phyloP scores from a whole-genome alignment of 257 asterid species.

The Lavandula angustifolia region DNA sequence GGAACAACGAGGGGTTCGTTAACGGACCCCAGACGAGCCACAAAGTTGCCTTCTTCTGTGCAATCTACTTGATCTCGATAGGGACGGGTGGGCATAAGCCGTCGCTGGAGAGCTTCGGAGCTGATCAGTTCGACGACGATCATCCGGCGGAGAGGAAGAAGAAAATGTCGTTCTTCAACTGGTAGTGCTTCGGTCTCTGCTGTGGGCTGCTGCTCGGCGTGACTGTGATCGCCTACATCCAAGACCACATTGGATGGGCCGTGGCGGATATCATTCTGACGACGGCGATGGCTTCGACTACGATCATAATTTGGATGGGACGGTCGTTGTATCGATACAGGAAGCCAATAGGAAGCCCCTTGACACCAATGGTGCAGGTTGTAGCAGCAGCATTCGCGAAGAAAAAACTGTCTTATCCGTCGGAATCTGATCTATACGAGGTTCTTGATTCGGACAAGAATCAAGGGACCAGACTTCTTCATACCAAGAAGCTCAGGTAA shows the following conservation, averaged over 20 bases:
- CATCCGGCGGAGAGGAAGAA: constrained; percentile 60
- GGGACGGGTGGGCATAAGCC: constrained; percentile 97
- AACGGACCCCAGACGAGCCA: constrained; percentile 48
- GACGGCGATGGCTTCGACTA: constrained; percentile 49
- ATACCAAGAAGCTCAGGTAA: constrained; percentile 66
- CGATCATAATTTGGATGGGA: constrained; percentile 51
- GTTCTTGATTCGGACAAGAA: constrained; percentile 44
- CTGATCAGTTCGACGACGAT: constrained; percentile 89
- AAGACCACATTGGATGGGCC: constrained; percentile 75
- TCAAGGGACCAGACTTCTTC: constrained; percentile 49
- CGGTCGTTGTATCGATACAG: constrained; percentile 66
- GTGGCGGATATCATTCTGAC: constrained; percentile 68
- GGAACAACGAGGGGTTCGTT: constrained; percentile 37
- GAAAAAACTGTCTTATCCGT: constrained; percentile 52
- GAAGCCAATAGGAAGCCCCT: constrained; percentile 64
- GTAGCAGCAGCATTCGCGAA: constrained; percentile 65
- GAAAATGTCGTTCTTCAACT: constrained; percentile 86
- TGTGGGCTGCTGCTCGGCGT: constrained; percentile 70
- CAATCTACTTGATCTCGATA: constrained; percentile 70
- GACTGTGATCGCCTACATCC: constrained; percentile 61
- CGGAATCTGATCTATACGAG: constrained; percentile 59
- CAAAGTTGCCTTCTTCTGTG: constrained; percentile 62
- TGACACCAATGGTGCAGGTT: constrained; percentile 70
- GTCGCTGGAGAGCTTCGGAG: constrained; percentile 91
- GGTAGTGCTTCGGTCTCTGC: constrained; percentile 89